Evolutionary conservation across 2,329 filamentous ascomycete genomes (phyloP).

Genomic region (Fusarium aywerte): DNA sequence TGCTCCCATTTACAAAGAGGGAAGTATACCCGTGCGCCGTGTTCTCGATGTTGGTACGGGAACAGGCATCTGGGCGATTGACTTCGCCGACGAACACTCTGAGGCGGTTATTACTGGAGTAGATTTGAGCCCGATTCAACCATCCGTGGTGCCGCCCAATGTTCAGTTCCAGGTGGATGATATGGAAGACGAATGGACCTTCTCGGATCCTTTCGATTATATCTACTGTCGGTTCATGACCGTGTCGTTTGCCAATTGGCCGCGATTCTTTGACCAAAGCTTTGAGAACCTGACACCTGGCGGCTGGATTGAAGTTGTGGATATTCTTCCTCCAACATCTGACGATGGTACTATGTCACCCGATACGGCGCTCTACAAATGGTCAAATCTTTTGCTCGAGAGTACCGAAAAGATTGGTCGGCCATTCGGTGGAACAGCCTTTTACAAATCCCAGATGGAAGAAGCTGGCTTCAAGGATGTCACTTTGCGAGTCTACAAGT

Average conservation of each 20-base stretch:
- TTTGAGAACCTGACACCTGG: constrained; percentile 32
- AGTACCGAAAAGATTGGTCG: constrained; percentile 45
- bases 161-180: constrained; percentile 43
- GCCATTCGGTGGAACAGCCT: constrained; percentile 37
- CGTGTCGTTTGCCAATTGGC: constrained; percentile 32
- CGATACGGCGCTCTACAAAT: constrained; percentile 33
- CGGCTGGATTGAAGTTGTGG: constrained; percentile 43
- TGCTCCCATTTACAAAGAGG: constrained; percentile 19
- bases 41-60: constrained; percentile 45
- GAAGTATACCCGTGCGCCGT: neutral
- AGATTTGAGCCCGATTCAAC: constrained; percentile 39
- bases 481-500: constrained; percentile 56
- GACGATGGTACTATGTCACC: constrained; percentile 22
- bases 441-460: constrained; percentile 49
- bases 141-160: constrained; percentile 38
- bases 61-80: constrained; percentile 44
- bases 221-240: constrained; percentile 41
- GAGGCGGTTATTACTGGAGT: constrained; percentile 28
- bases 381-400: constrained; percentile 42
- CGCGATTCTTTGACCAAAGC: constrained; percentile 36
- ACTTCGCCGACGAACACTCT: constrained; percentile 40
- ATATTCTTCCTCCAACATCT: constrained; percentile 20
- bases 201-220: constrained; percentile 39
- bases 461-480: constrained; percentile 64
- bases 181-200: constrained; percentile 42